Evolutionary conservation across 2,329 filamentous ascomycete species (phyloP).

Genomic region (Fusarium sp.): DNA sequence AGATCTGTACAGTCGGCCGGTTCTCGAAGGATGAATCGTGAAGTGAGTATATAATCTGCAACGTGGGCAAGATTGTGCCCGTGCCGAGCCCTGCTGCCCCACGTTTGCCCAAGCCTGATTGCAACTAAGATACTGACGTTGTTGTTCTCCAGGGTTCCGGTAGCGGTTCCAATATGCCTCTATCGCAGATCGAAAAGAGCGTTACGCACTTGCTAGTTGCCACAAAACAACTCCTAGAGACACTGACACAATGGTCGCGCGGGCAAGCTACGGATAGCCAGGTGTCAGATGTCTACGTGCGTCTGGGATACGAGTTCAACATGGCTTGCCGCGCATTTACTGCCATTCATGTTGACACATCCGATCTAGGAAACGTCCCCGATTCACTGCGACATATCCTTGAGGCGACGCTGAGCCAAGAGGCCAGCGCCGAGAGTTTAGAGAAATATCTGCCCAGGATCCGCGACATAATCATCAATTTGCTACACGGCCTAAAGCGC

Average conservation of each 20-base stretch:
- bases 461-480: conserved; percentile 97
- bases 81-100: conserved; percentile 37
- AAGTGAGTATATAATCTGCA: conserved; percentile 45
- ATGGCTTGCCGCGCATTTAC: conserved; percentile 97
- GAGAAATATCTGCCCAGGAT: conserved; percentile 95
- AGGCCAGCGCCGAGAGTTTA: conserved; percentile 91
- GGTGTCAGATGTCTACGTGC: conserved; percentile 97
- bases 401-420: conserved; percentile 95
- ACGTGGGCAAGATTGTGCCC: conserved; percentile 25
- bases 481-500: conserved; percentile 94
- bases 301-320: conserved; percentile 98
- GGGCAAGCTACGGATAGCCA: conserved; percentile 91
- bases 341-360: conserved; percentile 95
- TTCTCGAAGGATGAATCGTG: conserved; percentile 50
- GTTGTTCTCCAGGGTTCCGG: conserved; percentile 58
- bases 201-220: conserved; percentile 97
- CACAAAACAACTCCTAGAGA: conserved; percentile 97
- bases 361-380: conserved; percentile 93
- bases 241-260: conserved; percentile 96
- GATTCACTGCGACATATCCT: conserved; percentile 90
- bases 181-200: conserved; percentile 99
- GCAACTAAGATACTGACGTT: conserved; percentile 42
- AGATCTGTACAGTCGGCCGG: conserved; percentile 63
- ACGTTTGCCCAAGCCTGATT: conserved; percentile 31
- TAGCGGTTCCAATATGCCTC: conserved; percentile 73